Evolutionary conservation across 495 filamentous ascomycete genomes (phyloP), one percentile per base, ranked within the genome.

Genomic region (Xylaria palmicola): DNA sequence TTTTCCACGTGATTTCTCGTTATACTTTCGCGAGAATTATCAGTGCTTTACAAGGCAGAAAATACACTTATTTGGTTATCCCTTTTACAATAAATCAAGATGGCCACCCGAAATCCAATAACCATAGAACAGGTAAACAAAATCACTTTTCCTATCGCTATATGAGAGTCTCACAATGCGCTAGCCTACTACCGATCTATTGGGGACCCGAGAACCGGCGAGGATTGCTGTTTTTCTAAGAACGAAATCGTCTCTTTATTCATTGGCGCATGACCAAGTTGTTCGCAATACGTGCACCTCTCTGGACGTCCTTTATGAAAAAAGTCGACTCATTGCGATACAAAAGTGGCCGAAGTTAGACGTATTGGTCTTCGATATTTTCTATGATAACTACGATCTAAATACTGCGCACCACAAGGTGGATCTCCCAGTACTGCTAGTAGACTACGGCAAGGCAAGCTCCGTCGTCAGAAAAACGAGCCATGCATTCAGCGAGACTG

Each of bases 291-390:
- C 52, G 37, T 55, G 52, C 36, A 37, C 52, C 52, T 41, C 39
- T 41, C 37, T 55, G 37, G 20, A 55, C n/a, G 52, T 55, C 32
- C 52, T 34, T 40, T 32, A 55, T 32, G 37, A 55, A 27, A 37
- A 55, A 55, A 55, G 52, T 55, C 52, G 52, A 55, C 52, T 55
- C 37, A 55, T 55, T 37, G 52, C 52, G 36, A 55, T 55, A 17
- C 36, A 55, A 55, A 55, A 55, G 52, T 55, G 52, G 52, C 36
- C 52, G 20, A 34, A 41, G 24, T 55, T 55, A 55, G 52, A 37
- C 52, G 37, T 55, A 37, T 55, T 55, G 32, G 52, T 55, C 30
- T 55, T 55, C 32, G 52, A 55, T 24, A 55, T 55, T 55, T 55
- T 55, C 52, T 55, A 55, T 55, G 36, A 55, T 34, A 27, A 55